Evolutionary conservation across 2,329 filamentous ascomycete species (phyloP), one percentile per base, ranked within the genome.

Genomic region (Hymenoscyphus albidus): DNA sequence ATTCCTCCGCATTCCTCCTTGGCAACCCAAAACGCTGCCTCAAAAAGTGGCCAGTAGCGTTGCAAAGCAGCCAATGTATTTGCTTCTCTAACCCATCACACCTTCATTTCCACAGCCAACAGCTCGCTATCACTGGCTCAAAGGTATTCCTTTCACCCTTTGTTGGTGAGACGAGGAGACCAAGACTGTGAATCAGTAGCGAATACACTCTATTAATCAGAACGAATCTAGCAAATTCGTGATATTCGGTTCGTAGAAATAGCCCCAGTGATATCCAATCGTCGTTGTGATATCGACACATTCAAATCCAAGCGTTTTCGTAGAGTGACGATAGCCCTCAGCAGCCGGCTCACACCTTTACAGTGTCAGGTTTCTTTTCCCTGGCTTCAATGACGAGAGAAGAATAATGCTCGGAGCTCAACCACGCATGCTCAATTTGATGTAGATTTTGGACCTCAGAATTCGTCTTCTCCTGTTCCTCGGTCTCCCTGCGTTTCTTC

Each of bases 391-490:
- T 22, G n/a, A 10, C 54, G 12, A 57, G n/a, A 57, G 27, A 16
- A 12, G 54, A 38, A 57, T 35, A 35, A 18, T 27, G 12, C 16
- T 16, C 13, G 54, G 54, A 12, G 3, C 16, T 35, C 18, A 27
- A 16, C 16, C 18, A 54, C 2, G 64, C 59, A 44, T 31, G 42
- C 6, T 62, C 63, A 18, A 44, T 65, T 51, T 27, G 27, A 64
- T 60, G 40, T 62, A 57, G 42, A 14, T 64, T 59, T 27, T 64
- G 61, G 42, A 38, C 51, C 32, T 61, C 61, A 22, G 65, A 44
- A 44, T 65, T 57, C 7, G 59, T 35, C 35, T 38, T 60, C 40
- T 56, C 54, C 14, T 31, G 59, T 56, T 40, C 54, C 5, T 58
- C 64, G 38, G n/a, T 32, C 5, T 60, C 59, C n/a, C 58, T 59